These are phyloP conservation scores for Leishmania mexicana DNA, from an alignment of 208 protist species.

Conservation along the genomic window DNA sequence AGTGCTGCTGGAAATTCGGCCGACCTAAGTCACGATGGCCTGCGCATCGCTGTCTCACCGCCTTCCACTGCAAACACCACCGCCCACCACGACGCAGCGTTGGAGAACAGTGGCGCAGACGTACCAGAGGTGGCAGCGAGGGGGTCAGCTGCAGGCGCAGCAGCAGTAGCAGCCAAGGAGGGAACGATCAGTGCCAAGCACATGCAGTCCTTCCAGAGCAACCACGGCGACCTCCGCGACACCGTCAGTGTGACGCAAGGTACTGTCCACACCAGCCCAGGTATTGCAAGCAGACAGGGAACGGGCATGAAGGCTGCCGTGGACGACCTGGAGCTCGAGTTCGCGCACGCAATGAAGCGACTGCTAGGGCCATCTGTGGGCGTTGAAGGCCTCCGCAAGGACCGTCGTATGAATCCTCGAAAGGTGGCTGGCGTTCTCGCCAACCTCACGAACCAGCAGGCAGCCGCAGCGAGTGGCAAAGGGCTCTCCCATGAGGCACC, in stretches of 20 bases:
- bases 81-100: conserved; percentile 11
- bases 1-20: conserved; percentile 3
- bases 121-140: neutral
- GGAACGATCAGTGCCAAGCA: neutral
- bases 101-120: neutral
- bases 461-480: neutral
- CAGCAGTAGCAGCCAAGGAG: neutral
- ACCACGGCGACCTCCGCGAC: neutral
- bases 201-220: neutral
- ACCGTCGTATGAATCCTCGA: conserved; percentile 76
- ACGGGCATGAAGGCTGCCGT: neutral
- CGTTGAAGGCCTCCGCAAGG: conserved; percentile 57
- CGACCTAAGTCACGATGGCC: neutral
- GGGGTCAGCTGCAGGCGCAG: neutral
- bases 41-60: conserved; percentile 11
- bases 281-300: neutral
- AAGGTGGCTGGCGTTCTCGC: conserved; percentile 46
- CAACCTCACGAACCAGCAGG: conserved; percentile 36
- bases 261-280: neutral
- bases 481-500: neutral
- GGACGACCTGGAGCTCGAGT: conserved; percentile 28
- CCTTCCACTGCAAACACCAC: conserved; percentile 25
- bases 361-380: conserved; percentile 41
- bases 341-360: conserved; percentile 21
- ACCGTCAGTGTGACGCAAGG: neutral